Evolutionary conservation across 768 basidiomycete species (phyloP).

Genomic region (Lentinula sp.): DNA sequence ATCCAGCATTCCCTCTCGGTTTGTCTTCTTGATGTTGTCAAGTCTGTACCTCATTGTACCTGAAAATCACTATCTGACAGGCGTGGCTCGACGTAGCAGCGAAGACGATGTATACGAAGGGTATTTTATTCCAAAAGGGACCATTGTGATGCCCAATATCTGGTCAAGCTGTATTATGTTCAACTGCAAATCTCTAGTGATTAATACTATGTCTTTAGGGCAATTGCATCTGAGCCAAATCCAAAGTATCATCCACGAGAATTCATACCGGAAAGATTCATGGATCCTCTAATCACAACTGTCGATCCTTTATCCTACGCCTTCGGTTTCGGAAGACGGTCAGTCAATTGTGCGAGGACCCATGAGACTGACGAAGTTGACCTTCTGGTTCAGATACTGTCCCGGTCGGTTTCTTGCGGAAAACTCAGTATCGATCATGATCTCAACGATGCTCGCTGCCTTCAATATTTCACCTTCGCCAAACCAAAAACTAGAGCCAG

Average conservation of each 20-base stretch:
- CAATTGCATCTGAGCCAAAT: neutral
- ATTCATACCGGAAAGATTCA: neutral
- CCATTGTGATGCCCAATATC: conserved; percentile 5
- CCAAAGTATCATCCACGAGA: neutral
- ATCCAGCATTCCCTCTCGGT: conserved; percentile 3
- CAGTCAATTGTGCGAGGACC: neutral
- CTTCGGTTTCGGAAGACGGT: conserved; percentile 23
- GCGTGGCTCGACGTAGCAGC: neutral
- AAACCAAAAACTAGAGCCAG: neutral
- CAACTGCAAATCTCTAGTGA: neutral
- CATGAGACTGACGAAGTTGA: neutral
- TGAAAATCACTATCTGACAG: neutral
- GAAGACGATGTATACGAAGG: conserved; percentile 6
- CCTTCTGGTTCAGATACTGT: neutral
- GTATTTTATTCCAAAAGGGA: conserved; percentile 2
- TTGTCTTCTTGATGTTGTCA: neutral
- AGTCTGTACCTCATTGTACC: neutral
- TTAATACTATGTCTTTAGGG: neutral
- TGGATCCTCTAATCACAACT: neutral
- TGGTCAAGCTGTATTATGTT: conserved; percentile 12
- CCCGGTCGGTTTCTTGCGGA: neutral
- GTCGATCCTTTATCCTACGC: conserved; percentile 10
- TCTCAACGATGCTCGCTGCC: neutral
- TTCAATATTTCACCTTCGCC: neutral
- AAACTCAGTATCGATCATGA: neutral